Percentiles rank a stretch among this genome's conserved stretches.
Conservation (phyloP, 2,329 filamentous ascomycete species). For the Teratosphaeriaceae sp. region DNA sequence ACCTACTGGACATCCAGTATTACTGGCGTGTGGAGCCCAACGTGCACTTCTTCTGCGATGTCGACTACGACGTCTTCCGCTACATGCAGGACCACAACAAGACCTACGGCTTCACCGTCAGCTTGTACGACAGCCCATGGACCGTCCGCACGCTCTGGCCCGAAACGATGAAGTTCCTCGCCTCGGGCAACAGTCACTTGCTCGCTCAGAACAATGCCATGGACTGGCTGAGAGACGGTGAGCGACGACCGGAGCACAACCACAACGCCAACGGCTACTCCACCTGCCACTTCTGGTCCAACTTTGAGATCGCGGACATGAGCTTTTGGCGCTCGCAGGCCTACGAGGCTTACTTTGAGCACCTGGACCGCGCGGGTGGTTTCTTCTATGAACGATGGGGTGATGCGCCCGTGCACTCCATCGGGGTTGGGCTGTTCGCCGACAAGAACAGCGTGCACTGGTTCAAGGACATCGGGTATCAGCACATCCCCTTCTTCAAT, state of each 20-base stretch:
- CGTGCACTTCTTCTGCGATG: slow-evolving; percentile 97
- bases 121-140: slow-evolving; percentile 84
- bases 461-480: slow-evolving; percentile 99
- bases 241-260: slow-evolving; percentile 71
- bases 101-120: slow-evolving; percentile 98
- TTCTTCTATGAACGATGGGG: slow-evolving; percentile 99
- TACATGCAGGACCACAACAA: slow-evolving; percentile 99
- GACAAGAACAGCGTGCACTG: slow-evolving; percentile 79
- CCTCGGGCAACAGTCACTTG: slow-evolving; percentile 63
- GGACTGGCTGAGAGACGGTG: slow-evolving; percentile 76
- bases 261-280: slow-evolving; percentile 83
- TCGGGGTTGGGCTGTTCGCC: slow-evolving; percentile 86
- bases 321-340: slow-evolving; percentile 83
- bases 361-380: slow-evolving; percentile 85
- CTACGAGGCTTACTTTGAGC: slow-evolving; percentile 95
- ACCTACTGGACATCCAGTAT: slow-evolving; percentile 72
- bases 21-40: slow-evolving; percentile 99
- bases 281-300: slow-evolving; percentile 98
- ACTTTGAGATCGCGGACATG: slow-evolving; percentile 95
- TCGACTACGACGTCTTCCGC: slow-evolving; percentile 97
- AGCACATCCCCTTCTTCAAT: slow-evolving; percentile 98
- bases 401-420: slow-evolving; percentile 93
- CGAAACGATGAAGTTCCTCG: slow-evolving; percentile 86
- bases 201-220: slow-evolving; percentile 78
- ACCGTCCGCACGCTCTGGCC: slow-evolving; percentile 89